Base-by-base conservation (phyloP, 2,329 filamentous ascomycete species). In the Fusarium cicatricum region DNA sequence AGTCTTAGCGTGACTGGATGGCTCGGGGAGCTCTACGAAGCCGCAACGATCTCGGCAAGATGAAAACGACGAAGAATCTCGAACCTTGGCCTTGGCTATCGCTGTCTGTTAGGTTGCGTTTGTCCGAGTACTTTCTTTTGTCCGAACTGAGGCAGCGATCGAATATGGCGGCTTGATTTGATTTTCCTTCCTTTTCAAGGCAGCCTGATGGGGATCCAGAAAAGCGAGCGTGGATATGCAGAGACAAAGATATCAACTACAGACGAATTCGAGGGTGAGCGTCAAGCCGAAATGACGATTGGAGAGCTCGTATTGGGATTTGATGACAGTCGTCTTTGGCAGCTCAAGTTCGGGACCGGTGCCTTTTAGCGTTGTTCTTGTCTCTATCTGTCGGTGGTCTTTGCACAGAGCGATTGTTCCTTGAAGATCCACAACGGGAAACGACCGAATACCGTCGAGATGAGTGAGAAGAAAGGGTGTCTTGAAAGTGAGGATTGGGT, bases 391-490 rank as follows among this genome's bases (percentile, higher is more conserved):
- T 47, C 26, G 55, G 49, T 48, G 43, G 41, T 58, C 50, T 58
- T 45, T 66, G 54, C 54, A 53, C 52, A 62, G 41, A 56, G 55
- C 46, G 45, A 53, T 38, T 48, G 52, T 66, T 66, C 52, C 55
- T 58, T 56, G 42, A 47, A 41, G 48, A 44, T 66, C 48, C 53
- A 41, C 56, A 61, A 40, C 34, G 36, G 52, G 52, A 55, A 66
- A 48, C 53, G 52, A 61, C 60, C 46, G 65, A 55, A 55, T 58
- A 55, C 41, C 57, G 5, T 58, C 56, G 48, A 46, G 55, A 72
- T 70, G 69, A 69, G 70, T 26, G 76, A 77, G 78, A 77, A 74
- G 75, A 75, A 38, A 51, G 26, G 19, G 44, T 56, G 45, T 46
- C 40, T 44, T 55, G 37, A 45, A 65, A 38, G 46, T 52, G 50